phyloP scores from a whole-genome alignment of 2,329 filamentous ascomycete genomes.

The Fusarium pseudoanthophilum region DNA sequence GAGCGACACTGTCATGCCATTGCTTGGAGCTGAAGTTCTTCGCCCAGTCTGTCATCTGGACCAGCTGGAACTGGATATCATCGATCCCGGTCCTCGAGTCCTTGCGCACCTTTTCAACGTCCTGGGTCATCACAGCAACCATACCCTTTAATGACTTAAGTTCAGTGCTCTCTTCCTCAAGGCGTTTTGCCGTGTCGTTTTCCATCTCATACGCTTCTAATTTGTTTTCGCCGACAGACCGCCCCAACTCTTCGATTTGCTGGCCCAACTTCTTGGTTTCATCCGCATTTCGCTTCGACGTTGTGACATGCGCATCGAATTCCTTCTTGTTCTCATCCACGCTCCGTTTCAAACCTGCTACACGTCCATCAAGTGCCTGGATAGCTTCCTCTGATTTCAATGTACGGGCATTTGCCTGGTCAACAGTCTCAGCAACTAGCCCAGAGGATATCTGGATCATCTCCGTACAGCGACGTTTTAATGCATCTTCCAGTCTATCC shows the following conservation, averaged over 20 bases:
- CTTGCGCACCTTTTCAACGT: slow-evolving; percentile 18
- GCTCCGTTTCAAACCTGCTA: neutral
- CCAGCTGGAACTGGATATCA: slow-evolving; percentile 51
- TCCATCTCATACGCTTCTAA: neutral
- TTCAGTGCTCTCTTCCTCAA: slow-evolving; percentile 8
- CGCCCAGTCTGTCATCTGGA: slow-evolving; percentile 58
- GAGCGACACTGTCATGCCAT: slow-evolving; percentile 55
- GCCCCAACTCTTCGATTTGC: neutral
- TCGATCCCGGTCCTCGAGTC: slow-evolving; percentile 44
- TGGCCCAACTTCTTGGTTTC: neutral
- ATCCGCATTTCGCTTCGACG: neutral
- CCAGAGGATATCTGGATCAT: slow-evolving; percentile 7
- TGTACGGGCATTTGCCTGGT: slow-evolving; percentile 30
- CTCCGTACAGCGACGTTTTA: slow-evolving; percentile 7
- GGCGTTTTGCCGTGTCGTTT: neutral
- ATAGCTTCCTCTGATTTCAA: slow-evolving; percentile 19
- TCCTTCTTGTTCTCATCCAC: neutral
- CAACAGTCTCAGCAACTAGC: slow-evolving; percentile 33
- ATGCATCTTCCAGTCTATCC: slow-evolving; percentile 1
- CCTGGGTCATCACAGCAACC: slow-evolving; percentile 1
- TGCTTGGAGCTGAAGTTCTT: slow-evolving; percentile 59
- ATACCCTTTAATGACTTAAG: slow-evolving; percentile 1
- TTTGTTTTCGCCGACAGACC: neutral
- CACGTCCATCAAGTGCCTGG: slow-evolving; percentile 3
- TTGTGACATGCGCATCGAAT: neutral